phyloP scores from a whole-genome alignment of 495 filamentous ascomycete species.

The Penicillium dipodomyicola region DNA sequence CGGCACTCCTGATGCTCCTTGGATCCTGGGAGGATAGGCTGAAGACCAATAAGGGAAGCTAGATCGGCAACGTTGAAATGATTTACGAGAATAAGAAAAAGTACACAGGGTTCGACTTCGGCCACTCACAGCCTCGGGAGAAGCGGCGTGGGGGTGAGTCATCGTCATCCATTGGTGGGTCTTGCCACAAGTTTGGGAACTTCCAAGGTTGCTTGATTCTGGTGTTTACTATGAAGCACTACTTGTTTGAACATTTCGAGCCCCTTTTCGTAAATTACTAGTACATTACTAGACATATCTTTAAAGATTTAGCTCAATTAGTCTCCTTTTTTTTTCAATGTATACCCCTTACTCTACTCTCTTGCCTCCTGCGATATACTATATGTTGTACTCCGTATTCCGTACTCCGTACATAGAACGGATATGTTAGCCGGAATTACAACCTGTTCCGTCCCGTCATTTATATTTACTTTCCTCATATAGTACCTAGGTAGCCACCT shows the following conservation, averaged over 20 bases:
- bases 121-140: conserved; percentile 34
- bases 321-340: too few relatives aligned
- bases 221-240: conserved; percentile 1
- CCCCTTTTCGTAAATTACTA: not conserved
- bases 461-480: too few relatives aligned
- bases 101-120: conserved; percentile 10
- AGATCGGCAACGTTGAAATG: conserved; percentile 28
- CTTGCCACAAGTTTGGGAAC: conserved; percentile 1
- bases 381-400: too few relatives aligned
- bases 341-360: not conserved
- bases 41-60: conserved; percentile 30
- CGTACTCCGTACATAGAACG: too few relatives aligned
- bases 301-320: not conserved
- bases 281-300: not conserved
- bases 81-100: conserved; percentile 20
- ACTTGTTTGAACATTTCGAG: too few relatives aligned
- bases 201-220: not conserved
- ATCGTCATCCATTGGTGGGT: conserved; percentile 16
- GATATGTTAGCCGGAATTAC: not conserved
- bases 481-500: too few relatives aligned
- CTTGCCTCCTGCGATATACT: not conserved
- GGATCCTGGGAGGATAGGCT: conserved; percentile 9
- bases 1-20: conserved; percentile 19
- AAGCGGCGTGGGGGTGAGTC: conserved; percentile 38
- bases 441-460: too few relatives aligned